A percentile compares a stretch with the other conserved stretches of the same genome.
These are phyloP conservation scores for Eucalyptus sideroxylon DNA, from an alignment of 345 rosid genomes.

Conservation along the genomic window DNA sequence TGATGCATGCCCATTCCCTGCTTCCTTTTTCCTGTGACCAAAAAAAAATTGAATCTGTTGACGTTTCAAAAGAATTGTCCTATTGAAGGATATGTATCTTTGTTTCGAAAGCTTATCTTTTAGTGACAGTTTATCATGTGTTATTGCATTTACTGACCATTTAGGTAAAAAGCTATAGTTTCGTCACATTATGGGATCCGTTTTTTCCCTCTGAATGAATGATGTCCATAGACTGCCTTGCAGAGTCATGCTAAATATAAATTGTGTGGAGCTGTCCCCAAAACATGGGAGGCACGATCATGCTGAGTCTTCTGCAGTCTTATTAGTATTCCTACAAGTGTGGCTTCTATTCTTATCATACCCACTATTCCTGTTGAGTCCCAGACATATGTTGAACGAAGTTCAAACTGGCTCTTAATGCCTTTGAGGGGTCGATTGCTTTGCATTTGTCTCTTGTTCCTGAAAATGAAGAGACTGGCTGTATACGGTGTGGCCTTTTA, in stretches of 20 bases:
- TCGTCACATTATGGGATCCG: neutral
- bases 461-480: neutral
- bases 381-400: neutral
- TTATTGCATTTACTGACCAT: neutral
- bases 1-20: neutral
- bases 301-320: neutral
- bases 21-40: neutral
- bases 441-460: neutral
- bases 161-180: neutral
- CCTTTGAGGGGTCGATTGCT: neutral
- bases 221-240: neutral
- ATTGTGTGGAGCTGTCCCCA: neutral
- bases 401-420: neutral
- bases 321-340: neutral
- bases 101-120: neutral
- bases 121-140: neutral
- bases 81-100: neutral
- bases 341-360: neutral
- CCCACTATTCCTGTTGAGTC: neutral
- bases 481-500: neutral
- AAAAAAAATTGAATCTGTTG: neutral
- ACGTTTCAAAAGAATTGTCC: neutral
- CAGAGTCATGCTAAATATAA: neutral
- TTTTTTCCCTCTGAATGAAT: neutral
- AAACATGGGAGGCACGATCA: neutral